Conservation (phyloP, 1,284 basidiomycete species). For the Grifola frondosa region DNA sequence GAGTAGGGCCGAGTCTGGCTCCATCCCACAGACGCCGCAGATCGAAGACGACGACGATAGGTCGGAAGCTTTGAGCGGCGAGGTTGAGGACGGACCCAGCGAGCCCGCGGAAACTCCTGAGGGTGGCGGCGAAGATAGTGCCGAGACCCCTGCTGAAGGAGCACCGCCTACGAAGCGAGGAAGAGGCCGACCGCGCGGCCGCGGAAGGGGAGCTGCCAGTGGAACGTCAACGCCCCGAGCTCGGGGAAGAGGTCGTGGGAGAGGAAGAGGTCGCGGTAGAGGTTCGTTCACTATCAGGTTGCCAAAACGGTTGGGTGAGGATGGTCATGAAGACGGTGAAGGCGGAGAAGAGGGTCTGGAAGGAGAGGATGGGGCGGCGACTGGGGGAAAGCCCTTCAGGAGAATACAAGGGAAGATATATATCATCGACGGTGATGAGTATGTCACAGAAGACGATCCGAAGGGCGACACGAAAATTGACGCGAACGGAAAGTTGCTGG, state of each 20-base stretch:
- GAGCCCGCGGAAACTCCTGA: conserved; percentile 12
- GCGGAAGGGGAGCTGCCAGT: conserved; percentile 26
- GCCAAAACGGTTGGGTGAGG: conserved; percentile 40
- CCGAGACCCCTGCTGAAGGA: conserved; percentile 22
- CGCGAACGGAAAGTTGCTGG: conserved; percentile 77
- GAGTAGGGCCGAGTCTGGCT: conserved; percentile 8
- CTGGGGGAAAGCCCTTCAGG: conserved; percentile 66
- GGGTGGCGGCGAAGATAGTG: conserved; percentile 14
- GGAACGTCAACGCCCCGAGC: conserved; percentile 25
- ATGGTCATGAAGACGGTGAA: conserved; percentile 39
- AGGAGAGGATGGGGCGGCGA: conserved; percentile 38
- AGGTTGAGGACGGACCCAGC: conserved; percentile 18
- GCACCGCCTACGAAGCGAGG: conserved; percentile 19
- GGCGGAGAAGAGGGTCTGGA: conserved; percentile 33
- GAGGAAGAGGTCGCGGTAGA: conserved; percentile 42
- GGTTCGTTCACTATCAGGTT: conserved; percentile 35
- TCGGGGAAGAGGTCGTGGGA: conserved; percentile 43
- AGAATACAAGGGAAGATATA: conserved; percentile 77
- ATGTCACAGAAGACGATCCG: conserved; percentile 79
- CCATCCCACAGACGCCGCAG: conserved; percentile 12
- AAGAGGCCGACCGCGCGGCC: conserved; percentile 29
- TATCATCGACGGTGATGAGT: conserved; percentile 85
- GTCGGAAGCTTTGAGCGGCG: conserved; percentile 16
- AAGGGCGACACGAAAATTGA: conserved; percentile 95
- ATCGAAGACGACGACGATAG: conserved; percentile 19